These are phyloP conservation scores for Prunus mira DNA, from an alignment of 306 rosid species.

Conservation along the genomic window DNA sequence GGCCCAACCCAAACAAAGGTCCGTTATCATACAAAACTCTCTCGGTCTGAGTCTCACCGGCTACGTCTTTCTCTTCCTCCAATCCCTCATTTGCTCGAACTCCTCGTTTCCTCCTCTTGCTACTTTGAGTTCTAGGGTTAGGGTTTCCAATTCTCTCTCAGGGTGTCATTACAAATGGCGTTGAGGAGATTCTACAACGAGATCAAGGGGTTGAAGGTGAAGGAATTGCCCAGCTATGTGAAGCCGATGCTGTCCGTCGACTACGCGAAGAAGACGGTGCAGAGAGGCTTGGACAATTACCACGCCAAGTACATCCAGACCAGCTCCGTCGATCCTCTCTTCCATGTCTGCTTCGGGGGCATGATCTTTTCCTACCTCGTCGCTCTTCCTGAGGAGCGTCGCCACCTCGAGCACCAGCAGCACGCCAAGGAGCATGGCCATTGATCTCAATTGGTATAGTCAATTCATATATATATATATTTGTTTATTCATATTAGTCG, in stretches of 20 bases:
- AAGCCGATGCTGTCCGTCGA: slow-evolving; percentile 62
- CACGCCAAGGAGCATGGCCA: slow-evolving; percentile 69
- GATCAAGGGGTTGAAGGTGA: slow-evolving; percentile 62
- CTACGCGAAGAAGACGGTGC: slow-evolving; percentile 39
- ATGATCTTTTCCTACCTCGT: slow-evolving; percentile 73
- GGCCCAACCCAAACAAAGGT: slow-evolving; percentile 4
- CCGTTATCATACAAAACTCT: neutral
- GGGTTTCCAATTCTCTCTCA: slow-evolving; percentile 19
- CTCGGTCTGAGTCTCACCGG: neutral
- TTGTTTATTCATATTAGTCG: neutral
- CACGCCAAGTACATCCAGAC: slow-evolving; percentile 74
- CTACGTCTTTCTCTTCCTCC: neutral
- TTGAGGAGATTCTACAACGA: slow-evolving; percentile 60
- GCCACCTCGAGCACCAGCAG: slow-evolving; percentile 66
- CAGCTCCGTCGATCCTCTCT: slow-evolving; percentile 45
- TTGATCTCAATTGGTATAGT: slow-evolving; percentile 29
- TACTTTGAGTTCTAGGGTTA: slow-evolving; percentile 27
- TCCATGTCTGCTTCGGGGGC: slow-evolving; percentile 75
- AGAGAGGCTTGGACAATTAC: slow-evolving; percentile 63
- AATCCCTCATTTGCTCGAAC: neutral
- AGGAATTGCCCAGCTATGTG: slow-evolving; percentile 53
- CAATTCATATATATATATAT: neutral
- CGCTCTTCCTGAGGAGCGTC: slow-evolving; percentile 76
- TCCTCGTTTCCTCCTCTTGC: neutral
- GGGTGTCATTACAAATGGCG: slow-evolving; percentile 42